Conservation (phyloP, 2,329 filamentous ascomycete genomes). For the Penicillium sp. region DNA sequence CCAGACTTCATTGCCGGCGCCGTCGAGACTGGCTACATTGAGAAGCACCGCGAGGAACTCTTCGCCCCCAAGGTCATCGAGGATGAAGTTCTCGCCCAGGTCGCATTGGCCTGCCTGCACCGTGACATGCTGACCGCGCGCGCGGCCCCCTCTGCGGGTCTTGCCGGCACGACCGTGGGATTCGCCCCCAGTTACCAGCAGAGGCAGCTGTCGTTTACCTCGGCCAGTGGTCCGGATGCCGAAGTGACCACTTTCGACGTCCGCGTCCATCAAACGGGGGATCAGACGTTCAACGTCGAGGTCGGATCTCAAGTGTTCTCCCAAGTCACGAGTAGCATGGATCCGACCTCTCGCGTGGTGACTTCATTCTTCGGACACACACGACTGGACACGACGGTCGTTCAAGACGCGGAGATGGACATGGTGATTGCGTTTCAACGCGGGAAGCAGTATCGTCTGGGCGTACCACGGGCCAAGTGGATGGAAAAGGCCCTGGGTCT, state of each 20-base stretch:
- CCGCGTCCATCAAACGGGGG: slow-evolving; percentile 47
- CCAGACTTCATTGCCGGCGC: slow-evolving; percentile 77
- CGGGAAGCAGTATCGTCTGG: slow-evolving; percentile 53
- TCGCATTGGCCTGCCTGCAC: slow-evolving; percentile 67
- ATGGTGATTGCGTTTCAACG: slow-evolving; percentile 69
- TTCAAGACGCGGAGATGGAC: slow-evolving; percentile 44
- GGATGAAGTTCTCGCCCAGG: slow-evolving; percentile 77
- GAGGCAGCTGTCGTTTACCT: slow-evolving; percentile 54
- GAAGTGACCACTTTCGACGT: slow-evolving; percentile 40
- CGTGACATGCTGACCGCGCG: slow-evolving; percentile 35
- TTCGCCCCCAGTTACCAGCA: slow-evolving; percentile 61
- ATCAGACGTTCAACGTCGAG: slow-evolving; percentile 45
- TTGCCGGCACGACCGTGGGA: slow-evolving; percentile 39
- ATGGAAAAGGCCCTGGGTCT: slow-evolving; percentile 79
- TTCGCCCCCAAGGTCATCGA: slow-evolving; percentile 59
- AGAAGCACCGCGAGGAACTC: slow-evolving; percentile 74
- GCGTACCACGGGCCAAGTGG: slow-evolving; percentile 62
- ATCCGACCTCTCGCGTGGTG: slow-evolving; percentile 46
- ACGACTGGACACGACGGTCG: slow-evolving; percentile 70
- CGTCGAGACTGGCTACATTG: slow-evolving; percentile 94
- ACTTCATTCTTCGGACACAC: slow-evolving; percentile 77
- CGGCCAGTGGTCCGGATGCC: slow-evolving; percentile 40
- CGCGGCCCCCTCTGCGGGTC: slow-evolving; percentile 20
- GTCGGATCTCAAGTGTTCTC: slow-evolving; percentile 36
- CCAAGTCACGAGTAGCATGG: slow-evolving; percentile 46